Conservation (phyloP, 225 moss, liverwort and hornwort species). For the Climacium dendroides region DNA sequence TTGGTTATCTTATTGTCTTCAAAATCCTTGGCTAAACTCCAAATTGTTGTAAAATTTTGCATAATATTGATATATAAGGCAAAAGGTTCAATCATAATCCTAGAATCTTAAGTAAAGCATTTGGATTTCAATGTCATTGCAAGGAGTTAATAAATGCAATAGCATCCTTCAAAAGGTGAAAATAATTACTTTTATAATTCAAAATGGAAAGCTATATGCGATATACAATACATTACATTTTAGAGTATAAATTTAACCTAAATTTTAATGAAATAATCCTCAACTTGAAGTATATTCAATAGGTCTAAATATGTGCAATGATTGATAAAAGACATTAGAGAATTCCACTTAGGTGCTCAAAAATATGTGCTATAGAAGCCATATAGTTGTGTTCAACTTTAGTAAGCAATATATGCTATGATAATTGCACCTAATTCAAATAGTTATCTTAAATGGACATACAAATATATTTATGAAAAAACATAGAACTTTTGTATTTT, state of each 20-base stretch:
- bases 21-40: background rate
- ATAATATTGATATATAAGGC: background rate
- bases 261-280: no score
- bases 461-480: background rate
- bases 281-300: background rate
- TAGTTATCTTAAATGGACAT: background rate
- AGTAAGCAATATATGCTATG: no score
- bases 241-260: background rate
- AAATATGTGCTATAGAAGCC: rapidly evolving
- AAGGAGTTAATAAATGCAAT: background rate
- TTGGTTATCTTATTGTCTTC: background rate
- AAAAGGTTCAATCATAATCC: background rate
- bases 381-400: background rate
- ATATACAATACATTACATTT: background rate
- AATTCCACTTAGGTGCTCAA: no score
- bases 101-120: background rate
- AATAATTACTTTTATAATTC: background rate
- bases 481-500: no score
- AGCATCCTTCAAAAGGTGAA: rapidly evolving
- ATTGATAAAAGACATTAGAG: rapidly evolving
- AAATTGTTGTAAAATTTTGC: background rate
- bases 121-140: rapidly evolving
- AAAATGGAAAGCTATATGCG: background rate
- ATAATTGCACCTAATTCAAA: background rate
- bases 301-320: background rate